Base-by-base conservation (phyloP, 129 eudicot genomes). In the Chrysanthemum lavandulifolium region DNA sequence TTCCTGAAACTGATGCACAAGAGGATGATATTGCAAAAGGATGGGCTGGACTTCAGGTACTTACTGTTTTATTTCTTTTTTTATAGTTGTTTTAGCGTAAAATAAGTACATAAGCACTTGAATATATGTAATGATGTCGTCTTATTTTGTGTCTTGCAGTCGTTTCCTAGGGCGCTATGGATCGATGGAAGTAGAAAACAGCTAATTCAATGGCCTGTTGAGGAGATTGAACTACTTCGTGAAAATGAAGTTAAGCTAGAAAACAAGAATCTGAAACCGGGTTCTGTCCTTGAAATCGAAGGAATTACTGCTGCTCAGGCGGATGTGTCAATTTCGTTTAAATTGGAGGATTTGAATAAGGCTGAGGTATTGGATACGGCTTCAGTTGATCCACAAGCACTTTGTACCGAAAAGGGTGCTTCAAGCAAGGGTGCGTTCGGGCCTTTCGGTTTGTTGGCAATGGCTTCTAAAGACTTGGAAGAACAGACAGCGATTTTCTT, bases 401-500 rank as follows among this genome's bases (percentile, higher is more conserved):
- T 87, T 19, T 87, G 93, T 67, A 68, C 78, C 36, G 80, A 77
- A 61, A 77, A 71, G 72, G 75, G 73, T 57, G 84, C 87, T 25
- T 74, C 89, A 5, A 73, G 59, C 5, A 61, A 43, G 49, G 89
- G 89, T 52, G 78, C 51, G 25, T 33, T 80, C 1, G 93, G 89
- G 53, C 89, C 93, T 54, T 87, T 87, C 72, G 93, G 93, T 1
- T 33, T 87, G 61, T 66, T 79, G 67, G 87, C 81, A 36, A 71
- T 87, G 87, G 86, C 93, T 0, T 87, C 93, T 2, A 75, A 82
- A 67, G 78, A 80, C 58, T 45, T 85, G 69, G 27, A 75, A 62
- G 93, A 87, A 78, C 79, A 82, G 12, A 84, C 86, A 3, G 89
- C 93, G 9, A 74, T 87, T 11, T 87, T 82, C 80, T 82, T 87